Conservation (phyloP, 2,329 filamentous ascomycete genomes). For the Ceratocystiopsis minuta region DNA sequence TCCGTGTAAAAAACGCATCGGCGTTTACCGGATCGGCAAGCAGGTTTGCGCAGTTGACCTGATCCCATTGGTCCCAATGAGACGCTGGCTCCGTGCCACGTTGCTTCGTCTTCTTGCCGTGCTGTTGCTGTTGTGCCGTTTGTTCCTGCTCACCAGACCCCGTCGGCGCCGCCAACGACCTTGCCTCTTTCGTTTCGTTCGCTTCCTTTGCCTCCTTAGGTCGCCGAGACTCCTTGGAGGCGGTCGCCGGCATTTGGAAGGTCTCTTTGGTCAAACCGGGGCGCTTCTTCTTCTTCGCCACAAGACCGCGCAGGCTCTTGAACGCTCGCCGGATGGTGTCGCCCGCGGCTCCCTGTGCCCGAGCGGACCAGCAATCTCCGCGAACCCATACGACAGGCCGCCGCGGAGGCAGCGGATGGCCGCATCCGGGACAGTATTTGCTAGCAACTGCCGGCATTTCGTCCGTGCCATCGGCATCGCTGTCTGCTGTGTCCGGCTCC, state of each 20-base stretch:
- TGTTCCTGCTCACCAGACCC: too few species aligned
- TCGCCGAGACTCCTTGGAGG: too few species aligned
- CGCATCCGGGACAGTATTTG: too few species aligned
- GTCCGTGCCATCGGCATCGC: not conserved
- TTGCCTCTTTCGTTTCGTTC: too few species aligned
- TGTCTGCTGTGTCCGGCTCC: not conserved
- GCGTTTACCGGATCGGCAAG: not conserved
- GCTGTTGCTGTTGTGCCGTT: too few species aligned
- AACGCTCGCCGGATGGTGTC: slow-evolving; percentile 4
- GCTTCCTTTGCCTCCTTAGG: too few species aligned
- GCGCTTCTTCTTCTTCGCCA: slow-evolving; percentile 2
- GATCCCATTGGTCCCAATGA: slow-evolving; percentile 7
- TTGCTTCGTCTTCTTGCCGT: not conserved
- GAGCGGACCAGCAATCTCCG: not conserved
- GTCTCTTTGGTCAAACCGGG: too few species aligned
- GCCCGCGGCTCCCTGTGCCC: not conserved
- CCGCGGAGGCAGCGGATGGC: not conserved
- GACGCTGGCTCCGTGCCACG: not conserved
- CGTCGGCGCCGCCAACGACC: too few species aligned
- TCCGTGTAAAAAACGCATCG: slow-evolving; percentile 4
- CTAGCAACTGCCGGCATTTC: too few species aligned
- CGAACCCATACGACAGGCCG: slow-evolving; percentile 3
- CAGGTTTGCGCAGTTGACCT: slow-evolving; percentile 3
- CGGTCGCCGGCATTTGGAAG: too few species aligned
- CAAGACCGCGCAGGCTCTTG: slow-evolving; percentile 3